phyloP scores from a whole-genome alignment of 2,329 filamentous ascomycete genomes.

The Westerdykella ornata region DNA sequence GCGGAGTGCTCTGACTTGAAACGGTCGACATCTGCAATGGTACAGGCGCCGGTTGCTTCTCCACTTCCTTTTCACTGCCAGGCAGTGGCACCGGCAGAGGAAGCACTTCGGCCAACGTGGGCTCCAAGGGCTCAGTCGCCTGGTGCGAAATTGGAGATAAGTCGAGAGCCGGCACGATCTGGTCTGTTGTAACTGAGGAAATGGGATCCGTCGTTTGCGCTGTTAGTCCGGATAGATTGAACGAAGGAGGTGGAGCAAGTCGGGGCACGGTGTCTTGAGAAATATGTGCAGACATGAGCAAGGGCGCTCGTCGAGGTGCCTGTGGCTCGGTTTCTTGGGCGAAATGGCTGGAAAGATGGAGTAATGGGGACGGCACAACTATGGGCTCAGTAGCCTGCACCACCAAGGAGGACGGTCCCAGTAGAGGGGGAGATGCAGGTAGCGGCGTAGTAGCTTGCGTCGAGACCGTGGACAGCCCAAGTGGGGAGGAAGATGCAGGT shows the following conservation, averaged over 20 bases:
- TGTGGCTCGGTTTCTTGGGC: constrained; percentile 21
- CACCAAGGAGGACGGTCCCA: constrained; percentile 20
- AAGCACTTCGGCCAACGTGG: background rate
- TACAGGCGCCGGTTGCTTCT: constrained; percentile 2
- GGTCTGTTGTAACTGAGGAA: constrained; percentile 14
- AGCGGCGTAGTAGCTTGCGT: background rate
- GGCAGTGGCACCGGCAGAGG: too few relatives aligned
- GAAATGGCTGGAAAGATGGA: constrained; percentile 18
- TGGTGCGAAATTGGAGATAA: constrained; percentile 25
- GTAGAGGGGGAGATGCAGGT: background rate
- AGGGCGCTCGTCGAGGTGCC: background rate
- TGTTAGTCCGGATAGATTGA: constrained; percentile 15
- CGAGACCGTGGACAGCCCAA: background rate
- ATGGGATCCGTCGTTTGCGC: constrained; percentile 8
- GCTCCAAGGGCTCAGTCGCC: constrained; percentile 18
- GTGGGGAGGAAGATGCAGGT: constrained; percentile 7
- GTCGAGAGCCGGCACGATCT: constrained; percentile 15
- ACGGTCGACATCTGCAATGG: constrained; percentile 10
- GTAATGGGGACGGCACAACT: constrained; percentile 10
- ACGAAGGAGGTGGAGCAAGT: constrained; percentile 8
- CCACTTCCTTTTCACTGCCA: background rate
- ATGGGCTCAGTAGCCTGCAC: constrained; percentile 24
- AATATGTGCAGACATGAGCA: too few relatives aligned
- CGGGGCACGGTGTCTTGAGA: constrained; percentile 22
- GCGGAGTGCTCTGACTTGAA: constrained; percentile 13